phyloP scores from a whole-genome alignment of 177 flowering plant species.

The Tripterygium wilfordii region DNA sequence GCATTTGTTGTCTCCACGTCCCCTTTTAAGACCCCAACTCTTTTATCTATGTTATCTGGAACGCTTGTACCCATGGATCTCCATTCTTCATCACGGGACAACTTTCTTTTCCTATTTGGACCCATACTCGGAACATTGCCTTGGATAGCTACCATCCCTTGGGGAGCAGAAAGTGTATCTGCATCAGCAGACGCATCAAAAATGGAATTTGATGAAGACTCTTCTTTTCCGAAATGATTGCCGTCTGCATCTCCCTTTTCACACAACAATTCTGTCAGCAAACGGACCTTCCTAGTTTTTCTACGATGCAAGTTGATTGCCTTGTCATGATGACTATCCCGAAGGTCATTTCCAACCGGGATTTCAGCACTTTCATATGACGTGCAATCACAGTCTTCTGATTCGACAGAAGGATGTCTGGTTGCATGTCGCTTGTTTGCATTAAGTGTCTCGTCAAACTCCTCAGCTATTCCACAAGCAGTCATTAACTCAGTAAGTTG shows the following conservation, averaged over 20 bases:
- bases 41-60: constrained; percentile 11
- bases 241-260: constrained; percentile 10
- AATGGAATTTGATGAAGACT: constrained; percentile 12
- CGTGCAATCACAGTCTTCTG: constrained; percentile 20
- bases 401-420: constrained; percentile 11
- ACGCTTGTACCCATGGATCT: constrained; percentile 13
- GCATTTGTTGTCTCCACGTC: constrained; percentile 12
- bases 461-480: constrained; percentile 6
- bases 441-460: constrained; percentile 14
- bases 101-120: constrained; percentile 28
- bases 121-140: constrained; percentile 11
- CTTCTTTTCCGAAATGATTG: constrained; percentile 6
- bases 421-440: constrained; percentile 10
- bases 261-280: constrained; percentile 37
- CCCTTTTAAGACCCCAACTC: constrained; percentile 9
- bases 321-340: constrained; percentile 13
- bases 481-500: constrained; percentile 2
- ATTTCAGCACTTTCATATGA: constrained; percentile 26
- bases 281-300: constrained; percentile 41
- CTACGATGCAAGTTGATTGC: constrained; percentile 21
- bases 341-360: constrained; percentile 11
- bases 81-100: constrained; percentile 25
- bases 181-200: constrained; percentile 13
- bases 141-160: constrained; percentile 9
- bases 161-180: constrained; percentile 10